These are phyloP conservation scores for Arachis monticola DNA, from an alignment of 331 rosid genomes.

Conservation along the genomic window DNA sequence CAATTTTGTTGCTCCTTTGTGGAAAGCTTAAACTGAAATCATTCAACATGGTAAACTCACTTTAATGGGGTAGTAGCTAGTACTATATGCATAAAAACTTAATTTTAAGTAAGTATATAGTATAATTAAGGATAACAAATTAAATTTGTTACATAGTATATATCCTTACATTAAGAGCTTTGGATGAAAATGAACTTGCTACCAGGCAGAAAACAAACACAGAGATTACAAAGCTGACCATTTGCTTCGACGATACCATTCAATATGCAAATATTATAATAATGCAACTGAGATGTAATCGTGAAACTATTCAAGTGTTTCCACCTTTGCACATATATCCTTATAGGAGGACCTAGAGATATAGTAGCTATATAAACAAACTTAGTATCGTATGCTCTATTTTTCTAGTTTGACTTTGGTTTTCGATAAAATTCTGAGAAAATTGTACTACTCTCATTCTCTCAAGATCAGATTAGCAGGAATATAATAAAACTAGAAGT, in stretches of 20 bases:
- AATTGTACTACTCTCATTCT: too few relatives aligned
- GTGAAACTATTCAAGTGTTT: too few relatives aligned
- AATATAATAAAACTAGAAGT: too few relatives aligned
- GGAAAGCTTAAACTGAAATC: background rate
- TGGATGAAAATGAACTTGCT: conserved; percentile 10
- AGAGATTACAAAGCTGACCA: background rate
- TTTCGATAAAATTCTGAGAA: too few relatives aligned
- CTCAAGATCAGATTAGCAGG: too few relatives aligned
- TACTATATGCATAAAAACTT: too few relatives aligned
- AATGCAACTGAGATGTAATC: background rate
- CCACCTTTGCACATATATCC: too few relatives aligned
- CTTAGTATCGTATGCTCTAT: background rate
- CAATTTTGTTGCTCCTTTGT: conserved; percentile 35
- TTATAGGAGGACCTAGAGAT: too few relatives aligned
- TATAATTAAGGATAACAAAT: background rate
- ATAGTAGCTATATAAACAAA: background rate
- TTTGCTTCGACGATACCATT: background rate
- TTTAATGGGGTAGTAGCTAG: background rate
- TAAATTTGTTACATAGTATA: too few relatives aligned
- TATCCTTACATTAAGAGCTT: conserved; percentile 5
- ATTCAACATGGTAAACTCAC: background rate
- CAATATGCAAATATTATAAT: background rate
- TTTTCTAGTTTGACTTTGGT: background rate
- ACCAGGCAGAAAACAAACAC: conserved; percentile 21
- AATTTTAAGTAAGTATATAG: too few relatives aligned